These are phyloP conservation scores for Thermothielavioides terrestris DNA, from an alignment of 495 filamentous ascomycete genomes.

Conservation along the genomic window DNA sequence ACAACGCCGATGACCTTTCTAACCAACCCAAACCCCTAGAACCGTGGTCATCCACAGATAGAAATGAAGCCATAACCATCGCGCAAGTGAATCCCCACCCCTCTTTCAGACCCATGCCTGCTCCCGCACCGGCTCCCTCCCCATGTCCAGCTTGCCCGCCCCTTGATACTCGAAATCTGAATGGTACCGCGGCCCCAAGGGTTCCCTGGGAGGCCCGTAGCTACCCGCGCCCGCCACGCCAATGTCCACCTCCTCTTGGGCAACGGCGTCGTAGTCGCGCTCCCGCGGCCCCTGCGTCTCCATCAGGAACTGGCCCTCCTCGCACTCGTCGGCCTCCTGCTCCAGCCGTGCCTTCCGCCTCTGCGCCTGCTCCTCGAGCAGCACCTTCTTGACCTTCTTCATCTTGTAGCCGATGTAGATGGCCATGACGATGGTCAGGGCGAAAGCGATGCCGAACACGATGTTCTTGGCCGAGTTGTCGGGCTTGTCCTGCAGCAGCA, in stretches of 20 bases:
- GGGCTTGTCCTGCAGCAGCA: slow-evolving; percentile 15
- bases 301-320: neutral
- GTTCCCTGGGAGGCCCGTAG: neutral
- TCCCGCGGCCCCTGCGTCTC: neutral
- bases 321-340: neutral
- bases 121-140: neutral
- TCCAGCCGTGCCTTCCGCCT: neutral
- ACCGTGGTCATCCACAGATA: too few species aligned
- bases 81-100: neutral
- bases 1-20: too few species aligned
- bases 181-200: neutral
- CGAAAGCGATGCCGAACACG: slow-evolving; percentile 18
- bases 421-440: slow-evolving; percentile 19
- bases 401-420: slow-evolving; percentile 23
- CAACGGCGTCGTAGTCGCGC: slow-evolving; percentile 3
- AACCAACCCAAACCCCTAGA: too few species aligned
- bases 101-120: neutral
- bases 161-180: neutral
- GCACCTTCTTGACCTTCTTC: slow-evolving; percentile 20
- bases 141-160: neutral
- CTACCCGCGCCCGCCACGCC: neutral
- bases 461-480: slow-evolving; percentile 22
- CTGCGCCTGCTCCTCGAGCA: slow-evolving; percentile 23
- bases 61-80: neutral
- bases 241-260: slow-evolving; percentile 3